These are phyloP conservation scores for Sporothrix mexicana DNA, from an alignment of 2,329 filamentous ascomycete species.

Conservation along the genomic window DNA sequence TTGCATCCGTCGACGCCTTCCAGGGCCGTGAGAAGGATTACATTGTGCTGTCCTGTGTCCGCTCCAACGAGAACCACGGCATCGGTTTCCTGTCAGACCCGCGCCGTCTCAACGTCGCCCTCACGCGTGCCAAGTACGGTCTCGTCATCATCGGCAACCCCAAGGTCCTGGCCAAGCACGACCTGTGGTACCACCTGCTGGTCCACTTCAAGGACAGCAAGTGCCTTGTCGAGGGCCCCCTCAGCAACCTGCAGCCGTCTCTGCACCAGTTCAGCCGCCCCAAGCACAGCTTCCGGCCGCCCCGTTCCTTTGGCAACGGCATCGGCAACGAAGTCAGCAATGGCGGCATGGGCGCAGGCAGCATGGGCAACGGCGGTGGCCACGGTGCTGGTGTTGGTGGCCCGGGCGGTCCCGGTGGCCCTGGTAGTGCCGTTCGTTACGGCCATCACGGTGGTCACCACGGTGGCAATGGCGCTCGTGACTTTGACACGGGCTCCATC, in stretches of 20 bases:
- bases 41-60: constrained; percentile 95
- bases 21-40: constrained; percentile 99
- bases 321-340: constrained; percentile 39
- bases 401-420: constrained; percentile 29
- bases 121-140: constrained; percentile 96
- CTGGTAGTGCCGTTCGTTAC: constrained; percentile 10
- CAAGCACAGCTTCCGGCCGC: constrained; percentile 90
- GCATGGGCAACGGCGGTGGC: constrained; percentile 39
- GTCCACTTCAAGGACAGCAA: constrained; percentile 97
- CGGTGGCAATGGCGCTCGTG: constrained; percentile 46
- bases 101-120: constrained; percentile 92
- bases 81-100: constrained; percentile 99
- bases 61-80: constrained; percentile 98
- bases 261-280: constrained; percentile 93
- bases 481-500: constrained; percentile 82
- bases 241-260: constrained; percentile 95
- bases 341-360: constrained; percentile 40
- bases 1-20: constrained; percentile 97
- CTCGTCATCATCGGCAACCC: constrained; percentile 96
- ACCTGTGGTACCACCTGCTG: constrained; percentile 93
- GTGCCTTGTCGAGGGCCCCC: constrained; percentile 91
- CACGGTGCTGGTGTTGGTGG: constrained; percentile 41
- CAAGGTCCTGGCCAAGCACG: constrained; percentile 96
- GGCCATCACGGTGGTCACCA: constrained; percentile 36
- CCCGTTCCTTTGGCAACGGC: constrained; percentile 72